These are phyloP conservation scores for Akebia trifoliata DNA, from an alignment of 164 flowering plant species.

Conservation along the genomic window DNA sequence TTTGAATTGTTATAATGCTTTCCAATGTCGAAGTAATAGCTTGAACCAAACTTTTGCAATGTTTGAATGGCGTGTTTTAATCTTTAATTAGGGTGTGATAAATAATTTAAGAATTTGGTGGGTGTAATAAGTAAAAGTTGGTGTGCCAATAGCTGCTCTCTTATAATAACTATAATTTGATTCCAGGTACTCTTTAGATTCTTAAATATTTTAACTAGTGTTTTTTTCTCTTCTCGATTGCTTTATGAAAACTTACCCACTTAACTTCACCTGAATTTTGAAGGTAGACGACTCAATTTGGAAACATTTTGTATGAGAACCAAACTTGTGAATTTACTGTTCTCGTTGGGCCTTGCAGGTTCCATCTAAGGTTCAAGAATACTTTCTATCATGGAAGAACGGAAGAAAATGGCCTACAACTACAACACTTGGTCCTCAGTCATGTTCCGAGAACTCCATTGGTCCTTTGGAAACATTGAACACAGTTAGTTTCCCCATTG, in stretches of 20 bases:
- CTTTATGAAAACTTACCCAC: neutral
- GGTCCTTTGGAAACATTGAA: neutral
- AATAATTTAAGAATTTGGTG: too few relatives aligned
- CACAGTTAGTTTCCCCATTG: conserved; percentile 35
- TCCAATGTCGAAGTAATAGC: too few relatives aligned
- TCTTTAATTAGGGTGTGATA: too few relatives aligned
- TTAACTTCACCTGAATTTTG: neutral
- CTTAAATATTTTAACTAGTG: too few relatives aligned
- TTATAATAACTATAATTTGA: too few relatives aligned
- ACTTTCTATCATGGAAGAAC: conserved; percentile 45
- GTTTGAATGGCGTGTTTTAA: too few relatives aligned
- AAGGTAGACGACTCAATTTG: neutral
- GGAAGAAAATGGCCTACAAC: conserved; percentile 14
- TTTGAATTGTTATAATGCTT: too few relatives aligned
- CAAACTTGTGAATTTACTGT: neutral
- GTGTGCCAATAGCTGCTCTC: too few relatives aligned
- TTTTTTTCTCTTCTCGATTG: too few relatives aligned
- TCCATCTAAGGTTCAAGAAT: conserved; percentile 40
- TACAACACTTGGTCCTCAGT: conserved; percentile 1
- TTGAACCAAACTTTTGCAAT: too few relatives aligned
- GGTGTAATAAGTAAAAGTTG: too few relatives aligned
- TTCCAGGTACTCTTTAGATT: too few relatives aligned
- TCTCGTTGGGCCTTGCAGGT: conserved; percentile 39
- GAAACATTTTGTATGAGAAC: neutral
- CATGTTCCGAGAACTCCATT: conserved; percentile 8